Percentiles rank a stretch among this genome's conserved stretches.
phyloP scores from a whole-genome alignment of 495 filamentous ascomycete species.

The Penicillium steckii region DNA sequence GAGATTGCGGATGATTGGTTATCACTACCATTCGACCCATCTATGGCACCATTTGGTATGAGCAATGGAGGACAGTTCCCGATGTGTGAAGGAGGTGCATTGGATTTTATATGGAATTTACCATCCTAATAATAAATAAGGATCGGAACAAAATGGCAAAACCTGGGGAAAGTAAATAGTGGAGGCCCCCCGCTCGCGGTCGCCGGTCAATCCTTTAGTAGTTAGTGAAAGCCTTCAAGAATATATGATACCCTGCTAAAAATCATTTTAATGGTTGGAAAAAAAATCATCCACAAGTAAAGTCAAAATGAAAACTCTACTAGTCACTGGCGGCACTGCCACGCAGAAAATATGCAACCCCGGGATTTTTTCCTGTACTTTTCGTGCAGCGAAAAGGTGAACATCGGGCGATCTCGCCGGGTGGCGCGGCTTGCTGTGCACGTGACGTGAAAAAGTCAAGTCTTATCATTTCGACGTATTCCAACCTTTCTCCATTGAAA shows the following conservation, averaged over 20 bases:
- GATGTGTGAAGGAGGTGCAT: slow-evolving; percentile 47
- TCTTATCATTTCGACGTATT: not conserved
- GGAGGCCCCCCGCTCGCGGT: not conserved
- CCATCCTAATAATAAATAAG: slow-evolving; percentile 27
- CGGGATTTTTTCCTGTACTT: too few species aligned
- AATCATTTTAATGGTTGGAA: too few species aligned
- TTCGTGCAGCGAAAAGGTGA: too few species aligned
- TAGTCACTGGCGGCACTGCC: not conserved
- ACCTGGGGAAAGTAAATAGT: slow-evolving; percentile 1
- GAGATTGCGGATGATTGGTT: slow-evolving; percentile 52
- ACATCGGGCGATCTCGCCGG: slow-evolving; percentile 1
- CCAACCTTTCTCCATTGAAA: not conserved
- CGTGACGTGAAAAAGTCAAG: not conserved
- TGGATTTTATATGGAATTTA: slow-evolving; percentile 54
- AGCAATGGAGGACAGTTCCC: slow-evolving; percentile 44
- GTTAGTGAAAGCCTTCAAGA: too few species aligned
- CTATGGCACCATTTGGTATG: slow-evolving; percentile 54
- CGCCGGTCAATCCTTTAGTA: not conserved
- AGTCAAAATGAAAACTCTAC: not conserved
- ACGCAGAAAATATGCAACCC: not conserved
- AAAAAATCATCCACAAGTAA: not conserved
- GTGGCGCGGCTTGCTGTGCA: not conserved
- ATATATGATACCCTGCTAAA: too few species aligned
- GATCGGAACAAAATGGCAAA: not conserved
- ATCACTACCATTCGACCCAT: slow-evolving; percentile 52